Evolutionary conservation across 208 protist species (phyloP).

Genomic region (Leishmania gerbilli): DNA sequence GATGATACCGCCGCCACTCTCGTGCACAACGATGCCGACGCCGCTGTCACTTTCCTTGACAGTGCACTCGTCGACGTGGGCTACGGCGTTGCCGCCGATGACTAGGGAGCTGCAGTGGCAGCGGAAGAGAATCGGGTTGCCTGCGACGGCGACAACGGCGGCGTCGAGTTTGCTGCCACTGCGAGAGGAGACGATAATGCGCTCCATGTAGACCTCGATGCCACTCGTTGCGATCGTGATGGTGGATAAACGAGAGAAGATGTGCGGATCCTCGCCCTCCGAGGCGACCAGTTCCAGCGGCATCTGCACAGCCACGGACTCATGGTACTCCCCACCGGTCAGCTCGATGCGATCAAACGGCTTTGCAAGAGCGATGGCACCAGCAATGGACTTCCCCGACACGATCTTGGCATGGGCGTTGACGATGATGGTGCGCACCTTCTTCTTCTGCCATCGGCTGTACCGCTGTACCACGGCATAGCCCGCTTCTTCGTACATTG

Average conservation of each 20-base stretch:
- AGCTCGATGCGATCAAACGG: slow-evolving; percentile 89
- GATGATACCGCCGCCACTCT: slow-evolving; percentile 56
- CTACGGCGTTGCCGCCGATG: slow-evolving; percentile 52
- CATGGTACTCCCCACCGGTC: slow-evolving; percentile 79
- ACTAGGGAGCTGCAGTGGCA: slow-evolving; percentile 74
- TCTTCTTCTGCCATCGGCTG: slow-evolving; percentile 88
- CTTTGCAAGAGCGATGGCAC: slow-evolving; percentile 71
- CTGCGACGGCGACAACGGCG: slow-evolving; percentile 56
- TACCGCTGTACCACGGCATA: slow-evolving; percentile 72
- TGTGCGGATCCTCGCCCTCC: slow-evolving; percentile 80
- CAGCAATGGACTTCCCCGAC: slow-evolving; percentile 54
- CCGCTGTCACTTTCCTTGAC: slow-evolving; percentile 76
- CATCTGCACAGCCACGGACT: slow-evolving; percentile 63
- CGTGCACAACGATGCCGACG: slow-evolving; percentile 66
- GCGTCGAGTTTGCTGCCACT: slow-evolving; percentile 62
- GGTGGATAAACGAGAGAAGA: slow-evolving; percentile 63
- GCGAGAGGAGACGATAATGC: slow-evolving; percentile 62
- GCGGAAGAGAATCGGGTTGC: slow-evolving; percentile 54
- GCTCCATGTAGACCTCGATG: slow-evolving; percentile 72
- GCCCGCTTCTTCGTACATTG: slow-evolving; percentile 33
- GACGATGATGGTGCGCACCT: slow-evolving; percentile 84
- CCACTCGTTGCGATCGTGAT: slow-evolving; percentile 65
- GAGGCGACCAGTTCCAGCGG: slow-evolving; percentile 84
- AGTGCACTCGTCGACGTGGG: slow-evolving; percentile 59
- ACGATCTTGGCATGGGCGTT: slow-evolving; percentile 66